phyloP scores from a whole-genome alignment of 2,329 filamentous ascomycete genomes.

The Alternaria burnsii region DNA sequence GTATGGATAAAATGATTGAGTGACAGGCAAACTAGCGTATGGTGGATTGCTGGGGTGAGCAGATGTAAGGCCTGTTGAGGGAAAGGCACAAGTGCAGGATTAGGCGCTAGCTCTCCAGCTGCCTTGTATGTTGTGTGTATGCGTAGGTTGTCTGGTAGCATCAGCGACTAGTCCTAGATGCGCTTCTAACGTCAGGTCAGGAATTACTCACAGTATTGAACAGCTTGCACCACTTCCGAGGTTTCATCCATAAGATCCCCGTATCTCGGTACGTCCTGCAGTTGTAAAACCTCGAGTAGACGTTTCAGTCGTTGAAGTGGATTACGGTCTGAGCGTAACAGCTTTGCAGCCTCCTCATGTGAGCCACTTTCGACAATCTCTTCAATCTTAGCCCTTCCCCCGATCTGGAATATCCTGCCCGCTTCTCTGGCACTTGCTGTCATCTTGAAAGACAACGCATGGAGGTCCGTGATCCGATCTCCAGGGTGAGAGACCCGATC shows the following conservation, averaged over 20 bases:
- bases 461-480: conserved; percentile 8
- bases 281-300: conserved; percentile 26
- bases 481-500: not conserved
- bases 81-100: conserved; percentile 39
- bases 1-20: conserved; percentile 37
- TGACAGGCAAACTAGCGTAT: conserved; percentile 37
- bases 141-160: conserved; percentile 32
- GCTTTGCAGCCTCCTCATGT: conserved; percentile 22
- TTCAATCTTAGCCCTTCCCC: conserved; percentile 24
- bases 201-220: conserved; percentile 40
- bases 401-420: conserved; percentile 16
- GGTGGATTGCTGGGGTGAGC: conserved; percentile 40
- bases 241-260: conserved; percentile 34
- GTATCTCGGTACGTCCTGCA: conserved; percentile 34
- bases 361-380: conserved; percentile 21
- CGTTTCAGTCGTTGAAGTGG: conserved; percentile 28
- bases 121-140: conserved; percentile 32
- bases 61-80: conserved; percentile 36
- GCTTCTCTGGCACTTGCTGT: conserved; percentile 6
- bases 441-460: conserved; percentile 3
- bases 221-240: conserved; percentile 41
- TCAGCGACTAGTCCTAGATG: conserved; percentile 4
- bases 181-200: not conserved
- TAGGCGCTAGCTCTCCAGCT: conserved; percentile 31
- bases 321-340: conserved; percentile 23